Conservation (phyloP, 169 alveolate genomes). For the Plasmodium malariae region DNA sequence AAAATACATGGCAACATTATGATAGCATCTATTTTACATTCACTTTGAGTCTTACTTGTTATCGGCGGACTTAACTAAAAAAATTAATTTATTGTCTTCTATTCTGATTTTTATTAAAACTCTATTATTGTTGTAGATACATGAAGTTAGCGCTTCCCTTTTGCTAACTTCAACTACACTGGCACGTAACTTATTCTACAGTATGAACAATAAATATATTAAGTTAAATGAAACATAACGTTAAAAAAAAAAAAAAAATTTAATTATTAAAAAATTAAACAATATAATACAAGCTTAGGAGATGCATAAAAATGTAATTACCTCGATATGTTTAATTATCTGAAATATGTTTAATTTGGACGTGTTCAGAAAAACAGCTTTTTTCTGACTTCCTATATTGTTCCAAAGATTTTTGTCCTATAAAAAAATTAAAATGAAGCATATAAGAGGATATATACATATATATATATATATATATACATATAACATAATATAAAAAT, state of each 20-base stretch:
- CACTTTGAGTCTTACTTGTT: constrained; percentile 43
- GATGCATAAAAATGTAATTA: neutral
- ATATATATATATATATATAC: no score
- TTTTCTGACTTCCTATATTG: constrained; percentile 34
- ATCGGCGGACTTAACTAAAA: constrained; percentile 70
- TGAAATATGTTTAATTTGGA: constrained; percentile 59
- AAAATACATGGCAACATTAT: neutral
- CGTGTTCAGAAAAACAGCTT: constrained; percentile 52
- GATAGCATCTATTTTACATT: neutral
- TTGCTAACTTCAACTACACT: constrained; percentile 60
- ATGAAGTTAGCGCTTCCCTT: constrained; percentile 58
- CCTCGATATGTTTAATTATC: constrained; percentile 60
- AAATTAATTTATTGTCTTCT: constrained; percentile 69
- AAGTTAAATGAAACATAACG: neutral
- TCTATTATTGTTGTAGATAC: constrained; percentile 44
- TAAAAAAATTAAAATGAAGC: constrained; percentile 4
- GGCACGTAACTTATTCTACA: constrained; percentile 41
- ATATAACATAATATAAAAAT: neutral
- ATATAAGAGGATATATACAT: neutral
- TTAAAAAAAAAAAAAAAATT: neutral
- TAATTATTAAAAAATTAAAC: neutral
- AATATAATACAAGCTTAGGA: neutral
- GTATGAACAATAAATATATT: neutral
- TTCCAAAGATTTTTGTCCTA: constrained; percentile 67
- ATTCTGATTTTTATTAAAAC: constrained; percentile 60